Conservation (phyloP, 2,329 filamentous ascomycete genomes). For the Colletotrichum acutatum region DNA sequence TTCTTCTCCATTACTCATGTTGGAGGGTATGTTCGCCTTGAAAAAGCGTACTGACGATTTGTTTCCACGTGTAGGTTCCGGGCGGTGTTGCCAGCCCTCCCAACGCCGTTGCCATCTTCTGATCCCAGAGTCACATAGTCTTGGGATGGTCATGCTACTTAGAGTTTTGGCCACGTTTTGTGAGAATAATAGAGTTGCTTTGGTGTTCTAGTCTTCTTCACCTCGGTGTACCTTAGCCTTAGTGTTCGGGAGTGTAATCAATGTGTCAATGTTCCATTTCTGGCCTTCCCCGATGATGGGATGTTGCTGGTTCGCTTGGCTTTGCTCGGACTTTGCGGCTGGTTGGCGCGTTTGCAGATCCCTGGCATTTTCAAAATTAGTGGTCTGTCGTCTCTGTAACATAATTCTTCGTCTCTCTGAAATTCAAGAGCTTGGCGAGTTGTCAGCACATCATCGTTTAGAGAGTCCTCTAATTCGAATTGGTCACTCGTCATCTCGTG, state of each 20-base stretch:
- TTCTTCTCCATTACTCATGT: not conserved
- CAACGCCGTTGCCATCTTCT: conserved; percentile 51
- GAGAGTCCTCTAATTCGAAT: not conserved
- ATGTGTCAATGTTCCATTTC: not conserved
- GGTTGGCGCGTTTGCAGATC: not conserved
- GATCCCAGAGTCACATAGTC: too few species aligned
- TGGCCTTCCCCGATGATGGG: not conserved
- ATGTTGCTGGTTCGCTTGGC: not conserved
- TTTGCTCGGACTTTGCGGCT: not conserved
- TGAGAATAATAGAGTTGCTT: not conserved
- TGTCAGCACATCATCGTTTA: not conserved
- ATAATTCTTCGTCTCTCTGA: not conserved
- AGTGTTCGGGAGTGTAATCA: too few species aligned
- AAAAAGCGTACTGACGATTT: not conserved
- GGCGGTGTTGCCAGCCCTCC: conserved; percentile 52
- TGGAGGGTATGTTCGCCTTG: not conserved
- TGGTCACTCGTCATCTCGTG: conserved; percentile 2
- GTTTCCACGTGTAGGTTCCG: conserved; percentile 40
- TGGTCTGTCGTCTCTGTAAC: not conserved
- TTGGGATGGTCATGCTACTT: not conserved
- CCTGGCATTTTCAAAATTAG: conserved; percentile 6
- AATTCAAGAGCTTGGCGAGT: not conserved
- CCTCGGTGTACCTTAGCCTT: not conserved
- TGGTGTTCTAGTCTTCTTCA: not conserved
- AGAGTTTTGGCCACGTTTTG: not conserved